Conservation (phyloP, 1,284 basidiomycete species). For the Exsudoporus floridanus region DNA sequence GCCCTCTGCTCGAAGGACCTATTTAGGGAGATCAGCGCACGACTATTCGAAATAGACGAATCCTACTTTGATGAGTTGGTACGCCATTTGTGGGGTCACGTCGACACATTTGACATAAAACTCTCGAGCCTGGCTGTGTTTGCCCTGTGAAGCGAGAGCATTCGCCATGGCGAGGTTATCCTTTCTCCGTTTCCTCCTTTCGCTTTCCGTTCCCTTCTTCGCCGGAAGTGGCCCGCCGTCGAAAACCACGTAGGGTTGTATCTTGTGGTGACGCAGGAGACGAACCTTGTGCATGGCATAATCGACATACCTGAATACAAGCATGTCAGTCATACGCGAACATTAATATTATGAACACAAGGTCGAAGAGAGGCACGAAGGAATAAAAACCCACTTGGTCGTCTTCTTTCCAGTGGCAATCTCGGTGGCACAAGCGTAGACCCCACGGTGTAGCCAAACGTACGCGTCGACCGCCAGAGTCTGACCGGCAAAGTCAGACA, state of each 20-base stretch:
- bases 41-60: conserved; percentile 14
- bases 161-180: conserved; percentile 72
- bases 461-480: conserved; percentile 87
- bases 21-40: conserved; percentile 12
- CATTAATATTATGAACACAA: background rate
- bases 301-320: conserved; percentile 77
- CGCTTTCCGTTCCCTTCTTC: conserved; percentile 87
- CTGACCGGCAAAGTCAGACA: conserved; percentile 81
- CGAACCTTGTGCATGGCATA: conserved; percentile 94
- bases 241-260: conserved; percentile 92
- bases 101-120: conserved; percentile 91
- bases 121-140: conserved; percentile 80
- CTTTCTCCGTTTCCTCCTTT: conserved; percentile 70
- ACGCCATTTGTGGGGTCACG: conserved; percentile 97
- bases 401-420: conserved; percentile 84
- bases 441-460: conserved; percentile 97
- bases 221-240: conserved; percentile 95
- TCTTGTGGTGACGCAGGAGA: conserved; percentile 80
- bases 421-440: conserved; percentile 89
- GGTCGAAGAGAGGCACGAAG: background rate
- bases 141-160: conserved; percentile 74
- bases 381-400: conserved; percentile 60
- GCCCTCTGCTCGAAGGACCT: conserved; percentile 81
- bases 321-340: conserved; percentile 3
- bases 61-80: conserved; percentile 90